Base-by-base conservation (phyloP, 495 filamentous ascomycete genomes). In the Viridothelium virens region DNA sequence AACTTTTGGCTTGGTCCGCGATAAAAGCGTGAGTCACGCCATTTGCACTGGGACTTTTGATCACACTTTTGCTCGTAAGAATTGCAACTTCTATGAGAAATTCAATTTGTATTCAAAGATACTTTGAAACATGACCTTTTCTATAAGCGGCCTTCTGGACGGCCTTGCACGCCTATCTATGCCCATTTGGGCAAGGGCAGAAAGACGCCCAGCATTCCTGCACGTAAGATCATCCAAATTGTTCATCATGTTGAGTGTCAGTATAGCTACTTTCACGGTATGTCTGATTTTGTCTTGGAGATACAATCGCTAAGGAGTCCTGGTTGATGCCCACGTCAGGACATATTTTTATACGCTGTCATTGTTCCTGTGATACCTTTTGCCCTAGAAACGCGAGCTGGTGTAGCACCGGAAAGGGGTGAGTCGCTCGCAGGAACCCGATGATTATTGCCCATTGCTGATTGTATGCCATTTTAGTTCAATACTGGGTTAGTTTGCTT, bases 281-380 rank as follows among this genome's bases (percentile, higher is more conserved):
- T 53, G 76, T 70, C 68, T 67, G 48, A 36, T 59, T 18, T 7
- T 34, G 36, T 33, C 36, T 14, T 59, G 18, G 48, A 53, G 16
- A 18, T 1, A 14, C 18, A 14, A 16, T 46, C 16, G 18, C n/a
- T 5, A 53, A 53, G 48, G 48, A 53, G 18, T 11, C 48, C 18
- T 14, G 11, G 5, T 38, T 41, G 38, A 63, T 66, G 10, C 50
- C 11, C 64, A 5, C 56, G 36, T 65, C 77, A 84, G 78, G 91
- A 96, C 77, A 86, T 92, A 64, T 89, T 95, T 70, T 80, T 89
- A 62, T 96, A 95, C 75, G 89, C 84, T 25, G 74, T 94, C 65
- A 86, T 94, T 56, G 85, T 95, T 1, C 91, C 91, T 2, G 89
- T 96, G 7, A 84, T 93, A n/a, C 91, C 92, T 2, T 94, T 91